These are phyloP conservation scores for Botrytis fabae DNA, from an alignment of 2,329 filamentous ascomycete species.

Conservation along the genomic window DNA sequence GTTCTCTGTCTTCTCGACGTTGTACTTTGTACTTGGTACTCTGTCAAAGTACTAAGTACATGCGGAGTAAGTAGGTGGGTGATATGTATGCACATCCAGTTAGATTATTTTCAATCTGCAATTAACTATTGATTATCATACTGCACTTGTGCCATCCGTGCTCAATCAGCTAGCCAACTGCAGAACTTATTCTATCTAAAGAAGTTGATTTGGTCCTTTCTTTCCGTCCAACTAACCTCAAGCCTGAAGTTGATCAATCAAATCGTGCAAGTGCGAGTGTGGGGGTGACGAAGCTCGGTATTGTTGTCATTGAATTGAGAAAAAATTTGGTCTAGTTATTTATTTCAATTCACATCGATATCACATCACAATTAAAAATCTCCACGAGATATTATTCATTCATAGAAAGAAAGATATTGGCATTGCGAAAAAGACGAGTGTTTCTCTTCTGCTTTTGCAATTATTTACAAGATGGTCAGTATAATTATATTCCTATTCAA, in stretches of 20 bases:
- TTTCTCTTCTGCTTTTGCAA: background rate
- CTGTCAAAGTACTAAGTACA: background rate
- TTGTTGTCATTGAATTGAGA: background rate
- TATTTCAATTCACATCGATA: background rate
- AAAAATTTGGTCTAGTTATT: background rate
- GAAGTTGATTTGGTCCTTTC: background rate
- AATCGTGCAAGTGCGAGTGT: slow-evolving; percentile 1
- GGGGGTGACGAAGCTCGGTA: slow-evolving; percentile 1
- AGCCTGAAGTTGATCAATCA: background rate
- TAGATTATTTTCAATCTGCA: background rate
- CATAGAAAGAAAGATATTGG: background rate
- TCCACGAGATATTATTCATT: background rate
- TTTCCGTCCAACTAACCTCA: background rate
- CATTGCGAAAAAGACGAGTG: background rate
- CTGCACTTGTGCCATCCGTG: background rate
- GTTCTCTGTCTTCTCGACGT: background rate
- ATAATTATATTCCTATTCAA: background rate
- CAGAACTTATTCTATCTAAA: background rate
- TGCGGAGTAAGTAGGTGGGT: background rate
- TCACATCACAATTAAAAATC: background rate
- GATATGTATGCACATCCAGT: background rate
- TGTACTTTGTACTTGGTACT: too few relatives aligned
- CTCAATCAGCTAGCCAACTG: background rate
- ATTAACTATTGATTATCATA: background rate
- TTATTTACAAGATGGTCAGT: background rate